Base-by-base conservation (phyloP, 2,329 filamentous ascomycete genomes). In the Emmonsia crescens region DNA sequence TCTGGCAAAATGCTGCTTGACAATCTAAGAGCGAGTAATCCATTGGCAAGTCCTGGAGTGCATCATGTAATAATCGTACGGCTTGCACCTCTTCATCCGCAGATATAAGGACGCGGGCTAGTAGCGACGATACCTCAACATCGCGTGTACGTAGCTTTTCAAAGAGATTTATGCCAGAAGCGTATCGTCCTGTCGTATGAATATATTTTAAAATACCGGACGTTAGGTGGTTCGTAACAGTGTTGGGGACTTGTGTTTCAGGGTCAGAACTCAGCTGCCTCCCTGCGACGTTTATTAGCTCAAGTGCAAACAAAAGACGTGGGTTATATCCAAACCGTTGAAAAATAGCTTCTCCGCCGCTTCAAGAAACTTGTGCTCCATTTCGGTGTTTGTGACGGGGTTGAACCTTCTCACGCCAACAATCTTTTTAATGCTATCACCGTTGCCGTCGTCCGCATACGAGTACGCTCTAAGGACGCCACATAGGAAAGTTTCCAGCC, bases 71-170 rank as follows among this genome's bases (percentile, higher is more conserved):
- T 21, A 96, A 82, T 64, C 91, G 85, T 38, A 99, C 89, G 1
- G 92, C 94, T 68, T 95, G 87, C n/a, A 99, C 94, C 73, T 99
- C 94, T 73, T 99, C 94, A 67, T 96, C 92, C 24, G 91, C 94
- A 81, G 94, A 91, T 68, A 97, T 89, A 67, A 96, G 84, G 29
- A 99, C 91, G 68, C 89, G 91, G 31, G 94, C 89, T 27, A 99
- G 81, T 0, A 99, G 80, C 0, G 94, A 97, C 0, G 94, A 95
- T 0, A 99, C 92, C 72, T 99, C 94, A 1, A 93, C 85, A 70
- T 96, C 96, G 64, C 91, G 88, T 12, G 86, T 87, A 52, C 93
- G 87, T 57, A 99, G 83, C 76, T 99, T 99, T 76, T 97, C 91
- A 69, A 99, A 99, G 0, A 99, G 82, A 68, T 99, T 99, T 75